phyloP scores from a whole-genome alignment of 2,329 filamentous ascomycete genomes.

The Aspergillus spinulosporus region DNA sequence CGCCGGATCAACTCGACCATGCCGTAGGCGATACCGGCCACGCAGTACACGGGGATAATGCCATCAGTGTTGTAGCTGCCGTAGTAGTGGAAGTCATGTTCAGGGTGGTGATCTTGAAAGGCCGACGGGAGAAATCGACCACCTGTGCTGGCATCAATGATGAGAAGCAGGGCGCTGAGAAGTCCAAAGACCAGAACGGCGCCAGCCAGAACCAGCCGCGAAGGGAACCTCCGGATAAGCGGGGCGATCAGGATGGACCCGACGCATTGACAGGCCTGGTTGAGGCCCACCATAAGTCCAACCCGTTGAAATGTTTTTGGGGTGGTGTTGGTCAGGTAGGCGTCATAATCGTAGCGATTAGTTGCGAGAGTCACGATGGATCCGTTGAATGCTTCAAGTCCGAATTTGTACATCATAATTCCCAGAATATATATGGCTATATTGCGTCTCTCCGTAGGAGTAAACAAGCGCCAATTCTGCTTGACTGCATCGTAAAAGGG shows the following conservation, averaged over 20 bases:
- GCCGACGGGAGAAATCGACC: conserved; percentile 14
- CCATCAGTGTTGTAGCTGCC: conserved; percentile 19
- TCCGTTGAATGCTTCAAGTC: conserved; percentile 20
- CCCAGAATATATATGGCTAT: conserved; percentile 18
- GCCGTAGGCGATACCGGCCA: conserved; percentile 18
- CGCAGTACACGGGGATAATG: conserved; percentile 22
- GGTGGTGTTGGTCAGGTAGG: conserved; percentile 8
- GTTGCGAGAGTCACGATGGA: conserved; percentile 20
- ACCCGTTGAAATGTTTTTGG: conserved; percentile 22
- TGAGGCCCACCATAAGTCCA: conserved; percentile 20
- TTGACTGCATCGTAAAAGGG: conserved; percentile 14
- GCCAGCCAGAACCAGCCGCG: conserved; percentile 15
- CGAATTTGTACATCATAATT: conserved; percentile 21
- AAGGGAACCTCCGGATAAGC: conserved; percentile 19
- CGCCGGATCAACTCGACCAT: conserved; percentile 23
- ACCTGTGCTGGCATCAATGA: conserved; percentile 21
- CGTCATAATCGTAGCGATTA: conserved; percentile 22
- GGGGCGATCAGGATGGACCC: conserved; percentile 22
- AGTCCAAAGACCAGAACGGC: conserved; percentile 19
- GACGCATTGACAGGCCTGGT: conserved; percentile 21
- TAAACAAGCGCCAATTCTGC: conserved; percentile 17
- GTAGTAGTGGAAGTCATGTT: conserved; percentile 22
- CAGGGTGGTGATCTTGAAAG: conserved; percentile 14
- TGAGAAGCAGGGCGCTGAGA: conserved; percentile 20
- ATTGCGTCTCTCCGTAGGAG: conserved; percentile 17